Base-by-base conservation (phyloP, 2,329 filamentous ascomycete species). In the Helminthosporium solani region DNA sequence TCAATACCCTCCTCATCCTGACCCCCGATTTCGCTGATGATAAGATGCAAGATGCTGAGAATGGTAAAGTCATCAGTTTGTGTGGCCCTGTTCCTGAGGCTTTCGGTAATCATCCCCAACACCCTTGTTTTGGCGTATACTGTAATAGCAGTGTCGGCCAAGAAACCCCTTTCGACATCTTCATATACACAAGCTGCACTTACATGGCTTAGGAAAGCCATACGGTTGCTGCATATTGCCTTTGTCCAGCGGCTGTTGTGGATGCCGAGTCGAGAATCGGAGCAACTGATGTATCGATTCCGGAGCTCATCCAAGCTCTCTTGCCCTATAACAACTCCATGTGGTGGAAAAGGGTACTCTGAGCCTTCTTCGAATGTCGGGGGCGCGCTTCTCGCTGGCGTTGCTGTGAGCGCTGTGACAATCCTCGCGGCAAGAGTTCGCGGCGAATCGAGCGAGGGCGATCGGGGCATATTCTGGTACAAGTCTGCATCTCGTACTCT, bases 191-290 rank as follows among this genome's bases (percentile, higher is more conserved):
- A 63, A n/a, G 56, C 42, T n/a, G 57, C 56, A 46, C 59, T 63
- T 33, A 67, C 57, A 41, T 68, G 64, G 30, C 64, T 63, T n/a
- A 69, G 56, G 23, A 68, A 64, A 2, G 63, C 64, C 43, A 66
- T 58, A 21, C 42, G 57, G 25, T 57, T 58, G 36, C 51, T 50
- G 53, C 64, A 69, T 5, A 68, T 42, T 15, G 47, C 46, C 18
- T 54, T 54, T 58, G 68, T 59, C 63, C 64, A 66, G n/a, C 46
- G 18, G 33, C 45, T 45, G 33, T 63, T 61, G 60, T 59, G 50
- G 9, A 21, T 12, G 35, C 52, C 54, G 38, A 61, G 58, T 19
- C 60, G 53, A 4, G 8, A 6, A 3, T 52, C 42, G 2, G 50
- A 54, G 28, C 15, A 54, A 12, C 51, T 36, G 3, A 67, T 52